phyloP scores from a whole-genome alignment of 805 yeast genomes.

The Candida wancherniae region DNA sequence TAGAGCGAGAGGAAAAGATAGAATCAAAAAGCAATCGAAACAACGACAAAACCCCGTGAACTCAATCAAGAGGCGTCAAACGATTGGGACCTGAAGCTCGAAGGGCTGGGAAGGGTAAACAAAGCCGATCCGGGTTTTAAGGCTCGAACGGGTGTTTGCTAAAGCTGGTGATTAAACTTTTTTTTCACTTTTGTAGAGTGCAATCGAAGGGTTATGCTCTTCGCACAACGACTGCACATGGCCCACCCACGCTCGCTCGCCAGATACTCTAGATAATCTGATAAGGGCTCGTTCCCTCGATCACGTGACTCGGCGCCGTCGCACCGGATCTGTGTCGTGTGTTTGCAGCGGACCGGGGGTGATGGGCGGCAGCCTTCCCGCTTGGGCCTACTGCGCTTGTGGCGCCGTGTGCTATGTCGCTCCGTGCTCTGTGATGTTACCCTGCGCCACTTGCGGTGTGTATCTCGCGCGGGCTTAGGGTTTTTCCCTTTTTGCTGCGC shows the following conservation, averaged over 20 bases:
- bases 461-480: too few species aligned
- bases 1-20: slow-evolving; percentile 10
- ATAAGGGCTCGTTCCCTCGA: slow-evolving; percentile 10
- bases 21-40: too few species aligned
- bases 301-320: neutral
- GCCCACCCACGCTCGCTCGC: too few species aligned
- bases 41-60: slow-evolving; percentile 20
- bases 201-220: slow-evolving; percentile 6
- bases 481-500: too few species aligned
- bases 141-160: neutral
- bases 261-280: slow-evolving; percentile 1
- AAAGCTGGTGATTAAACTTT: slow-evolving; percentile 5
- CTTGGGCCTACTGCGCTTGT: too few species aligned
- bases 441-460: too few species aligned
- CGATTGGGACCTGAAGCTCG: neutral
- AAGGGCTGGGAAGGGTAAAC: neutral
- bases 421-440: too few species aligned
- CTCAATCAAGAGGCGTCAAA: slow-evolving; percentile 15
- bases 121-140: neutral
- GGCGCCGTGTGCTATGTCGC: too few species aligned
- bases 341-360: too few species aligned
- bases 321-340: too few species aligned
- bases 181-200: slow-evolving; percentile 11
- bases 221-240: slow-evolving; percentile 9
- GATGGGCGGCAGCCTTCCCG: too few species aligned